A percentile compares a stretch with the other conserved stretches of the same genome.
Conservation (phyloP, 1,284 basidiomycete species). For the Mycosarcoma maydis region DNA sequence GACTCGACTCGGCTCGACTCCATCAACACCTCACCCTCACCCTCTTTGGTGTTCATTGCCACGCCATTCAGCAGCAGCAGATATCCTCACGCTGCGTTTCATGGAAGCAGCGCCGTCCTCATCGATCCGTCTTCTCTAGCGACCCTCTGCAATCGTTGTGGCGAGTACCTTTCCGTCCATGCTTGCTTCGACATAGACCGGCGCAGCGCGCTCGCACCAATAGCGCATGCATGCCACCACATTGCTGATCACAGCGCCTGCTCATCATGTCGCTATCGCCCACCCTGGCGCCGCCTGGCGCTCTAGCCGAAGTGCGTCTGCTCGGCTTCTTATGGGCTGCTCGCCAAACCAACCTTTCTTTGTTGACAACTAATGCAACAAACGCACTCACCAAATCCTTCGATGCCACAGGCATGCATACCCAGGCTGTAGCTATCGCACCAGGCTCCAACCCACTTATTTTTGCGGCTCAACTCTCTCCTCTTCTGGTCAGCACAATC, state of each 20-base stretch:
- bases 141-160: background rate
- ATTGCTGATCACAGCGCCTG: background rate
- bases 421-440: too few species aligned
- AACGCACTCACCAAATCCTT: background rate
- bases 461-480: background rate
- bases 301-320: conserved; percentile 11
- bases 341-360: background rate
- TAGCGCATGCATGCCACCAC: background rate
- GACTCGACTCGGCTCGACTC: too few species aligned
- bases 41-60: too few species aligned
- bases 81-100: too few species aligned
- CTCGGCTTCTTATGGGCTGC: conserved; percentile 5
- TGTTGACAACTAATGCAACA: background rate
- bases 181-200: background rate
- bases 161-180: background rate
- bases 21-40: too few species aligned
- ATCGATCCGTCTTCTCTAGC: too few species aligned
- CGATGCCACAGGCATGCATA: background rate
- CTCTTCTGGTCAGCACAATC: conserved; percentile 7
- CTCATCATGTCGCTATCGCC: background rate
- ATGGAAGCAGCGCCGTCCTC: too few species aligned
- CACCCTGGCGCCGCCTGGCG: background rate
- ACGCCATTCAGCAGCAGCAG: too few species aligned
- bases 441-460: conserved; percentile 1
- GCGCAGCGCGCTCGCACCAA: background rate